Evolutionary conservation across 768 basidiomycete genomes (phyloP), one percentile per base, ranked within the genome.

Genomic region (Obba rivulosa): DNA sequence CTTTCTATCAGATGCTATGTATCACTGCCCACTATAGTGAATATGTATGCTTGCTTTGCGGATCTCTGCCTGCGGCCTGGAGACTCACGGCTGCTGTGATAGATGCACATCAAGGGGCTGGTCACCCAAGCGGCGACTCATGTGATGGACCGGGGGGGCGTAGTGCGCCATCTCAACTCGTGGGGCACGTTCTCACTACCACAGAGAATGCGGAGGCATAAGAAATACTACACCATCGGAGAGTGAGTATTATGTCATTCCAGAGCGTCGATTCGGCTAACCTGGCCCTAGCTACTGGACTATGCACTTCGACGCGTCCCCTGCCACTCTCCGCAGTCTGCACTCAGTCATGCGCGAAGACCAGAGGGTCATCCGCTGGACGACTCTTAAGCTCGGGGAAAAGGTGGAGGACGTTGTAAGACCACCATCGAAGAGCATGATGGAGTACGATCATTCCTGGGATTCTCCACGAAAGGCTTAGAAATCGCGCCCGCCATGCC

Each of bases 221-320:
- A 76, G 41, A 69, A 73, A 24, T 73, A 66, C 41, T 79, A 85
- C 51, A 66, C 64, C 10, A 58, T 78, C 20, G 91, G 83, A 75
- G 91, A 93, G 91, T 92, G 60, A 65, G 91, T 86, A 9, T 16
- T 24, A 7, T 45, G 14, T 36, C 20, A 23, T 21, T 16, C 39
- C 47, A 44, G n/a, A n/a, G n/a, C n/a, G n/a, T n/a, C n/a, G n/a
- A n/a, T n/a, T 25, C 44, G 13, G 20, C 18, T 54, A 21, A 63
- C 49, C 35, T 20, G 43, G 45, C 25, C 2, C 41, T 57, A 94
- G 92, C 57, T 92, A 92, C 64, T 94, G 90, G 90, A 83, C 86
- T 3, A 78, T 95, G 72, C 79, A 90, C 61, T 95, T 93, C 63
- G 92, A 95, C 71, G 80, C 88, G 3, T 85, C 86, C 8, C 92